Base-by-base conservation (phyloP, 2,329 filamentous ascomycete genomes). In the Trichoderma sp. region DNA sequence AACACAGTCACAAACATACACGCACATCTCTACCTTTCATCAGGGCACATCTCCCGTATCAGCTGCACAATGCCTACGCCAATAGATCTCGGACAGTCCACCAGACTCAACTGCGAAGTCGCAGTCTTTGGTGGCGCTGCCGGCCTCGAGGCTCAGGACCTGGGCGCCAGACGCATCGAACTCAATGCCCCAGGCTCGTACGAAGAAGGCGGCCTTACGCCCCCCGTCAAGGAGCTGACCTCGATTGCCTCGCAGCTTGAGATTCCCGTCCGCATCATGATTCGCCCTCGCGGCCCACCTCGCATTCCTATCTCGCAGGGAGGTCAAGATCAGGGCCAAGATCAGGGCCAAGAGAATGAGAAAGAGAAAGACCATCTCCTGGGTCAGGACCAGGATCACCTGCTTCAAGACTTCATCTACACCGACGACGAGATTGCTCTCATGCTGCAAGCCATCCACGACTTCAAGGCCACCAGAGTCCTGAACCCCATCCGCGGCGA, bases 161-260 rank as follows among this genome's bases (percentile, higher is more conserved):
- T 78, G n/a, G 84, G 84, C 35, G 84, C 82, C 59, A 75, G 78
- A 4, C 83, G 86, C 50, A 76, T 88, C 58, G 86, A 88, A 73
- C 79, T 88, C 72, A 88, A 87, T 73, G 81, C 80, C 3, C 72
- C 76, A 10, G 81, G 79, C 3, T 87, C 86, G 1, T 87, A 87
- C 70, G 67, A 72, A 1, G 74, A 71, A 1, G 86, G 85, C 54
- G 86, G 86, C 8, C 79, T 84, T 17, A 87, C 86, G 1, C 86
- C 86, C 2, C 72, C 78, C 0, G 29, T 80, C 3, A 70, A 75
- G 9, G 81, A 84, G 19, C 77, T 86, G 50, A 52, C 69, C 2
- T 65, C 67, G 2, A 73, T 82, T 29, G 70, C 71, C 22, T 37
- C 66, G 37, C 67, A 71, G 66, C 68, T 77, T 29, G 61, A 74